These are phyloP conservation scores for Mrakia blollopis DNA, from an alignment of 768 basidiomycete genomes.

Conservation along the genomic window DNA sequence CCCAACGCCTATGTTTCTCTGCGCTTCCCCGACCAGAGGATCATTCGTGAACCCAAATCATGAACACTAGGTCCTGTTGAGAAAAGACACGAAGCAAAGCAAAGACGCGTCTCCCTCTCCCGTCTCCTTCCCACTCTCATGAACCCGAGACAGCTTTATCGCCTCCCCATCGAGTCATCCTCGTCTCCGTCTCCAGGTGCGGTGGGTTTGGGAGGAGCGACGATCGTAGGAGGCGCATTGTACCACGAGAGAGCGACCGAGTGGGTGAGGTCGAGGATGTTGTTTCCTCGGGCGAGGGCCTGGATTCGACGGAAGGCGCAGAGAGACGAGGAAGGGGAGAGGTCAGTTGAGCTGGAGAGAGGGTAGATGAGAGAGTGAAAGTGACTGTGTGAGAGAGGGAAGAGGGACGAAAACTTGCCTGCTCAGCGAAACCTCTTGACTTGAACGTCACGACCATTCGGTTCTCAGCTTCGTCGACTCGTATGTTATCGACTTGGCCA, in stretches of 20 bases:
- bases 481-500: constrained; percentile 65
- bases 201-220: neutral
- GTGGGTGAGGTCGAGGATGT: constrained; percentile 25
- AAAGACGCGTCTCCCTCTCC: neutral
- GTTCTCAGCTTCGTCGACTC: constrained; percentile 55
- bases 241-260: constrained; percentile 23
- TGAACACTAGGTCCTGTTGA: no score
- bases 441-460: constrained; percentile 61
- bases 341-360: neutral
- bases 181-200: neutral
- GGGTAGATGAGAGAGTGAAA: neutral
- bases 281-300: constrained; percentile 27
- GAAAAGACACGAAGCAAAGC: no score
- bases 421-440: constrained; percentile 68
- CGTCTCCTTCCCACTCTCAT: no score
- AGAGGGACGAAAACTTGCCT: constrained; percentile 52
- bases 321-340: neutral
- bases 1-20: no score
- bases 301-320: neutral
- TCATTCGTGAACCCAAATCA: no score
- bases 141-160: no score
- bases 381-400: neutral
- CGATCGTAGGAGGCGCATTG: constrained; percentile 26
- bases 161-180: neutral
- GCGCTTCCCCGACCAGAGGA: no score